phyloP scores from a whole-genome alignment of 106 monocot genomes.

The Narthecium ossifragum region DNA sequence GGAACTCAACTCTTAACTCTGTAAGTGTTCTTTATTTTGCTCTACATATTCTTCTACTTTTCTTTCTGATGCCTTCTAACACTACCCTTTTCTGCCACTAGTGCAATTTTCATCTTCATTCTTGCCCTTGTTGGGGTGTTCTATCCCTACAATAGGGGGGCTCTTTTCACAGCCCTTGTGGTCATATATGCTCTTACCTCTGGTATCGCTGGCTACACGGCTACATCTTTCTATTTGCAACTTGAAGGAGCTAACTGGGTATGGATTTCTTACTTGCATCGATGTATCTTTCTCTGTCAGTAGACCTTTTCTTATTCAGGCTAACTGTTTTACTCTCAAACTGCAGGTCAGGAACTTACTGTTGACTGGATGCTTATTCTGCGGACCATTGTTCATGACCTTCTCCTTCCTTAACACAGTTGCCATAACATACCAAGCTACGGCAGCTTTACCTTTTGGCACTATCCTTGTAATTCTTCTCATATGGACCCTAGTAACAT shows the following conservation, averaged over 20 bases:
- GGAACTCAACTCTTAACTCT: slow-evolving; percentile 73
- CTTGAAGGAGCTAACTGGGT: slow-evolving; percentile 80
- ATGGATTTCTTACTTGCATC: slow-evolving; percentile 5
- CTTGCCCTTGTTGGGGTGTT: slow-evolving; percentile 83
- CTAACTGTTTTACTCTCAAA: background rate
- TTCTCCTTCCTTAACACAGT: slow-evolving; percentile 73
- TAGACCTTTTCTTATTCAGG: background rate
- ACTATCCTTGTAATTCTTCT: slow-evolving; percentile 72
- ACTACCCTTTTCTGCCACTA: slow-evolving; percentile 16
- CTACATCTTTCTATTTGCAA: slow-evolving; percentile 63
- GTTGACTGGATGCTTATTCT: slow-evolving; percentile 65
- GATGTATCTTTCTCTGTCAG: background rate
- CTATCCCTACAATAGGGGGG: slow-evolving; percentile 81
- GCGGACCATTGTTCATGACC: slow-evolving; percentile 69
- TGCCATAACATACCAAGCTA: slow-evolving; percentile 58
- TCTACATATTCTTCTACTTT: background rate
- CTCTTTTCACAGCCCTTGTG: slow-evolving; percentile 73
- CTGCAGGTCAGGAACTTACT: slow-evolving; percentile 63
- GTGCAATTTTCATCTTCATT: slow-evolving; percentile 67
- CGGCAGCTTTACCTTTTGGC: slow-evolving; percentile 73
- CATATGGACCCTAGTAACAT: slow-evolving; percentile 69
- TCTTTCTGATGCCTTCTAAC: slow-evolving; percentile 5
- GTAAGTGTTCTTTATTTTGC: slow-evolving; percentile 28
- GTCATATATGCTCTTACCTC: slow-evolving; percentile 84
- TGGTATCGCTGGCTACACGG: slow-evolving; percentile 71